phyloP scores from a whole-genome alignment of 345 rosid species.

The Excoecaria agallocha region DNA sequence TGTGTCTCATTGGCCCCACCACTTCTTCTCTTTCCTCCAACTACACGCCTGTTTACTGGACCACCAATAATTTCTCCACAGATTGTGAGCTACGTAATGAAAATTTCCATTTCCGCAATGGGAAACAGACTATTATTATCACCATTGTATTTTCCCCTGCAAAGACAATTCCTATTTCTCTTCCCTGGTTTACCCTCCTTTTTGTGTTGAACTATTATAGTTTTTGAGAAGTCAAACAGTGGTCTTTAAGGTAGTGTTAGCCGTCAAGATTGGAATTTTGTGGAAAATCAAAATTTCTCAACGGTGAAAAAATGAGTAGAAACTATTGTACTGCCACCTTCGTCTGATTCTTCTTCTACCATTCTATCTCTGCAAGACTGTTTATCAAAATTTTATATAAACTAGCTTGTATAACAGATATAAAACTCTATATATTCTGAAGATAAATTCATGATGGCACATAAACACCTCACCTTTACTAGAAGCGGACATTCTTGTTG shows the following conservation, averaged over 20 bases:
- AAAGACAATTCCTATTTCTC: background rate
- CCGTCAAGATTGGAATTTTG: background rate
- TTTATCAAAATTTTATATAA: slow-evolving; percentile 1
- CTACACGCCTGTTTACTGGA: background rate
- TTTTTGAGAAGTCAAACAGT: background rate
- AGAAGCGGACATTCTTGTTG: background rate
- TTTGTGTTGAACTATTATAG: no score
- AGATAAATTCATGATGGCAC: background rate
- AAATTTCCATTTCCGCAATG: background rate
- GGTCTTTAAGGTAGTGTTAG: background rate
- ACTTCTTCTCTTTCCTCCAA: background rate
- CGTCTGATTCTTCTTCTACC: background rate
- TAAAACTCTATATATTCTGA: background rate
- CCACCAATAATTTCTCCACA: background rate
- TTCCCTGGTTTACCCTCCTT: background rate
- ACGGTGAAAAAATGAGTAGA: background rate
- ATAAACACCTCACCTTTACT: background rate
- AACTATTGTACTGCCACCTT: no score
- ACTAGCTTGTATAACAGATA: background rate
- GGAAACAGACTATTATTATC: background rate
- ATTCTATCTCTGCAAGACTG: no score
- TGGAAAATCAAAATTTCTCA: background rate
- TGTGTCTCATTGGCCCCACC: background rate
- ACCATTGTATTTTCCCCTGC: background rate
- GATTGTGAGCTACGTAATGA: background rate